A percentile compares a stretch with the other conserved stretches of the same genome.
These are phyloP conservation scores for Kalmusia sp. DNA, from an alignment of 2,329 filamentous ascomycete species.

Conservation along the genomic window DNA sequence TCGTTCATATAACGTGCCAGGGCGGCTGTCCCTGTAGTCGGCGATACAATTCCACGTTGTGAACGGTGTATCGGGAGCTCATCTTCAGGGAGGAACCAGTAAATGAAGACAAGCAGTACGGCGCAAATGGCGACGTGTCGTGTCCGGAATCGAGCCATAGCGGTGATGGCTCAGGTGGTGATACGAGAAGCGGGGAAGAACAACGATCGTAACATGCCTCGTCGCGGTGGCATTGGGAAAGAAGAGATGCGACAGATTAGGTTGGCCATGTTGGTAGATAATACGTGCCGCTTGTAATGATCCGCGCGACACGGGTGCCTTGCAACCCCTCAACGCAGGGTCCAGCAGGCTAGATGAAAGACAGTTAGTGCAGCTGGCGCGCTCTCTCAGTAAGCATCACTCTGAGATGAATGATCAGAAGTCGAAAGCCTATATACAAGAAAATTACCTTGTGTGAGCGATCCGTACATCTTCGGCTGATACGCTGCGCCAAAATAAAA, in stretches of 20 bases:
- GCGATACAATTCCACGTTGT: slow-evolving; percentile 7
- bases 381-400: too few species aligned
- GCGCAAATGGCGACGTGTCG: slow-evolving; percentile 35
- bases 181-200: slow-evolving; percentile 1
- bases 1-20: slow-evolving; percentile 44
- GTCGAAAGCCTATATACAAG: too few species aligned
- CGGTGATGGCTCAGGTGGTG: slow-evolving; percentile 13
- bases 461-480: too few species aligned
- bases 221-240: neutral
- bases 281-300: neutral
- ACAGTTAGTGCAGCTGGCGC: neutral
- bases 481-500: too few species aligned
- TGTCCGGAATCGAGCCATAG: slow-evolving; percentile 39
- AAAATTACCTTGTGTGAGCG: too few species aligned
- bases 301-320: neutral
- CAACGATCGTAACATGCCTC: neutral
- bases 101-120: slow-evolving; percentile 34
- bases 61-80: slow-evolving; percentile 14
- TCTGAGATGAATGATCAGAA: too few species aligned
- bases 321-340: neutral
- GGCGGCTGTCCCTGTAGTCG: slow-evolving; percentile 25
- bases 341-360: neutral
- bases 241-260: neutral
- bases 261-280: neutral
- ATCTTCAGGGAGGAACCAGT: slow-evolving; percentile 31